Conservation (phyloP, 306 rosid genomes). For the Casuarina equisetifolia region DNA sequence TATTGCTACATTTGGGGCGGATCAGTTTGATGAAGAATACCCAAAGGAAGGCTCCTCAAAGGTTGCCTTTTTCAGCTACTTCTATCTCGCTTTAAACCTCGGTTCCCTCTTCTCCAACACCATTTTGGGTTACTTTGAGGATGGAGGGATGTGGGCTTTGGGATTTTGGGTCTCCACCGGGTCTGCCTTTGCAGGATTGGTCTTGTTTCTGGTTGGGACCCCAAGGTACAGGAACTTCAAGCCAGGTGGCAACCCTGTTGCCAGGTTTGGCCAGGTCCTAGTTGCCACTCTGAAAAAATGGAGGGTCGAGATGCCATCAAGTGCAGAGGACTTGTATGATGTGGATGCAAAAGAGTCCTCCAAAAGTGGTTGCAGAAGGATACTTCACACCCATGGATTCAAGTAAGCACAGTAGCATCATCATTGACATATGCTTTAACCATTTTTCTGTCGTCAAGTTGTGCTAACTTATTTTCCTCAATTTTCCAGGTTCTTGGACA, state of each 20-base stretch:
- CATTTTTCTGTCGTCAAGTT: background rate
- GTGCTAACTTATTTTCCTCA: conserved; percentile 1
- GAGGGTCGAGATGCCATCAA: conserved; percentile 51
- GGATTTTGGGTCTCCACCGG: conserved; percentile 91
- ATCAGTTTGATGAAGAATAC: conserved; percentile 90
- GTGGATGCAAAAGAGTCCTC: conserved; percentile 47
- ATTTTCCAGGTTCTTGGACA: conserved; percentile 79
- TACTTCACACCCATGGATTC: conserved; percentile 91
- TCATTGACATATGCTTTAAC: conserved; percentile 10
- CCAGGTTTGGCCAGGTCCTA: conserved; percentile 83
- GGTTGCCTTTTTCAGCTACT: conserved; percentile 96
- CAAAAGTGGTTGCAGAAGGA: conserved; percentile 52
- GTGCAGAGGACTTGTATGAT: conserved; percentile 51
- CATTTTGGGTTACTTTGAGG: conserved; percentile 80
- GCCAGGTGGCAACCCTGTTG: conserved; percentile 87
- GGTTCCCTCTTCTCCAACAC: conserved; percentile 98
- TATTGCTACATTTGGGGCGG: conserved; percentile 94
- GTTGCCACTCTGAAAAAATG: conserved; percentile 75
- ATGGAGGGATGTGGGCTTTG: conserved; percentile 84
- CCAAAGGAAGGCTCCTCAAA: conserved; percentile 65
- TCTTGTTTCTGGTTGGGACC: conserved; percentile 83
- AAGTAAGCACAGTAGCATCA: conserved; percentile 55
- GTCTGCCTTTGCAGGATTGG: conserved; percentile 75
- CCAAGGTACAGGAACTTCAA: conserved; percentile 86
- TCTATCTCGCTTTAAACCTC: conserved; percentile 89